Conservation (phyloP, 352 stramenopile species). For the Vaucheria bursata region DNA sequence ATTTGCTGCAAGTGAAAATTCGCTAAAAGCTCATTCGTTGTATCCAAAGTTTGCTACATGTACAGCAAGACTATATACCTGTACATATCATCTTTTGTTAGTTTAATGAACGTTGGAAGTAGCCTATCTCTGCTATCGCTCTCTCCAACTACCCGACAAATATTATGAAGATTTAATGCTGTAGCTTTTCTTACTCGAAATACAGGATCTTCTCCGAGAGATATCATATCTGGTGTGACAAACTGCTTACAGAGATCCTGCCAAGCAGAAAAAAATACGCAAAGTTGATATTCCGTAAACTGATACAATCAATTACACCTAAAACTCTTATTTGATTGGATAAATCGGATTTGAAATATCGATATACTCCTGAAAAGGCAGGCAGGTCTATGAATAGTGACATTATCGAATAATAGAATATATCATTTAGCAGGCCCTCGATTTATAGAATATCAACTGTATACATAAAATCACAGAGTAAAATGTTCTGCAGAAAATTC, state of each 20-base stretch:
- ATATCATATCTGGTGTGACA: conserved; percentile 76
- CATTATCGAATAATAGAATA: no score
- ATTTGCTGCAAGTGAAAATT: not conserved
- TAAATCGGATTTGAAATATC: no score
- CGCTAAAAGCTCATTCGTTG: not conserved
- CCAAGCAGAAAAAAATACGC: no score
- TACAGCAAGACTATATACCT: conserved; percentile 38
- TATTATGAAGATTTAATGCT: conserved; percentile 72
- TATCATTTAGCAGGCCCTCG: no score
- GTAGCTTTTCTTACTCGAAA: conserved; percentile 83
- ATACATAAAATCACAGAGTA: no score
- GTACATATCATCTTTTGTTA: conserved; percentile 82
- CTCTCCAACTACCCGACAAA: conserved; percentile 73
- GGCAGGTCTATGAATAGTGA: no score
- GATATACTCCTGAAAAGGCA: no score
- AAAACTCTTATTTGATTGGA: no score
- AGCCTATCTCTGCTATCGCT: conserved; percentile 59
- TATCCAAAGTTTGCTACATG: not conserved
- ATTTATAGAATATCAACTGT: no score
- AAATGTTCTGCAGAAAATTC: no score
- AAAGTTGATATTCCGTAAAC: no score
- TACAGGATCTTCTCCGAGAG: conserved; percentile 62
- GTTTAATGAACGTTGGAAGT: conserved; percentile 70
- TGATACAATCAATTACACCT: no score
- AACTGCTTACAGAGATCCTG: conserved; percentile 82